phyloP scores from a whole-genome alignment of 228 moss, liverwort and hornwort species.

The Sphagnum magellanicum region DNA sequence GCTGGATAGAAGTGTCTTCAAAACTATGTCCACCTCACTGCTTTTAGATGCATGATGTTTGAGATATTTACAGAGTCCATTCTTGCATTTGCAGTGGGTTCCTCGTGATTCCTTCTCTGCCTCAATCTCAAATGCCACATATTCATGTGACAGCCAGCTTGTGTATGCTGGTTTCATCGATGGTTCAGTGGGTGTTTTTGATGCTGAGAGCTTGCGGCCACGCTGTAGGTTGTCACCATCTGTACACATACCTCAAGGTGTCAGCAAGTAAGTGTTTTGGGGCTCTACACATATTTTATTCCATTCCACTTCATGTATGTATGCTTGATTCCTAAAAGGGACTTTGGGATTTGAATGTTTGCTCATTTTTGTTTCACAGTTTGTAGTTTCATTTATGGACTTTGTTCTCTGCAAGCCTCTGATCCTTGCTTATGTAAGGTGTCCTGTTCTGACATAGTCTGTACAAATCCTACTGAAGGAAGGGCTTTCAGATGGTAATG shows the following conservation, averaged over 20 bases:
- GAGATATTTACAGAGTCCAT: background rate
- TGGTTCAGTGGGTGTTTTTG: slow-evolving; percentile 96
- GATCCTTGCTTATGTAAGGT: no score
- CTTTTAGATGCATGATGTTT: no score
- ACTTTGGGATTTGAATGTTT: no score
- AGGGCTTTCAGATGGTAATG: background rate
- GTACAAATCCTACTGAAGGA: background rate
- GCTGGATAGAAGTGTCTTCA: no score
- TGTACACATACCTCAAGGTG: slow-evolving; percentile 89
- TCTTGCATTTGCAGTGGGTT: slow-evolving; percentile 54
- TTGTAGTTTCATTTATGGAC: no score
- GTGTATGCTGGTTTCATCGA: slow-evolving; percentile 92
- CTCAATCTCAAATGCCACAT: slow-evolving; percentile 85
- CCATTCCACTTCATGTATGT: no score
- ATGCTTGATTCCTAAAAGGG: no score
- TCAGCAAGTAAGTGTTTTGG: slow-evolving; percentile 57
- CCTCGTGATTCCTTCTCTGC: slow-evolving; percentile 77
- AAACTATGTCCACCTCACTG: no score
- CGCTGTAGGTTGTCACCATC: slow-evolving; percentile 82
- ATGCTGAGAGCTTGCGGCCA: slow-evolving; percentile 85
- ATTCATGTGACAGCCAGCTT: slow-evolving; percentile 88
- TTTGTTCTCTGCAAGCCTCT: no score
- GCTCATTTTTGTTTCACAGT: no score
- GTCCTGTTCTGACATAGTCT: no score
- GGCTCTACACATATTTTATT: background rate